These are phyloP conservation scores for Coprinopsis marcescibilis DNA, from an alignment of 768 basidiomycete genomes.

Conservation along the genomic window DNA sequence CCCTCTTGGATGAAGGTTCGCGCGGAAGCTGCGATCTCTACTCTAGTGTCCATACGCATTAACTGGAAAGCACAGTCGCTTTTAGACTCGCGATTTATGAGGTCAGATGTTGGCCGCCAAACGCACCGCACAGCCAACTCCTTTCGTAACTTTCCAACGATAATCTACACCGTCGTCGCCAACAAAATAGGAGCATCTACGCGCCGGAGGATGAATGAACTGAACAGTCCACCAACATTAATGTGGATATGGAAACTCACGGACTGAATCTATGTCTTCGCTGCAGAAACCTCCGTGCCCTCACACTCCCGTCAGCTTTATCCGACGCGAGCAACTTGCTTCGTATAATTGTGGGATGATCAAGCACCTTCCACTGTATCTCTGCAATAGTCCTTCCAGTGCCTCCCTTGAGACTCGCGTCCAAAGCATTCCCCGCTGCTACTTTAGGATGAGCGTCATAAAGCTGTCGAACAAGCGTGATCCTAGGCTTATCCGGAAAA, in stretches of 20 bases:
- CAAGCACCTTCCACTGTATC: conserved; percentile 34
- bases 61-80: too few relatives aligned
- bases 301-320: not conserved
- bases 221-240: conserved; percentile 5
- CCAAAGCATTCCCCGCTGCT: too few relatives aligned
- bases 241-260: conserved; percentile 3
- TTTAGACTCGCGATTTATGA: not conserved
- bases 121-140: conserved; percentile 36
- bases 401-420: not conserved
- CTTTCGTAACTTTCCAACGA: conserved; percentile 39
- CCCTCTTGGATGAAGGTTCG: conserved; percentile 33
- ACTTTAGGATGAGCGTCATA: too few relatives aligned
- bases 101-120: not conserved
- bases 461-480: not conserved
- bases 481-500: not conserved
- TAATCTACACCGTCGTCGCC: conserved; percentile 47
- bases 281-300: conserved; percentile 9
- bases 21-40: conserved; percentile 38
- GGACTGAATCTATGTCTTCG: conserved; percentile 7
- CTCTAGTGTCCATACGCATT: conserved; percentile 28
- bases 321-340: conserved; percentile 8
- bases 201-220: not conserved
- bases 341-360: conserved; percentile 35
- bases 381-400: conserved; percentile 22
- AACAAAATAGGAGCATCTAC: conserved; percentile 43